Conservation (phyloP, 306 rosid species). For the Oxytropis ochrocephala region DNA sequence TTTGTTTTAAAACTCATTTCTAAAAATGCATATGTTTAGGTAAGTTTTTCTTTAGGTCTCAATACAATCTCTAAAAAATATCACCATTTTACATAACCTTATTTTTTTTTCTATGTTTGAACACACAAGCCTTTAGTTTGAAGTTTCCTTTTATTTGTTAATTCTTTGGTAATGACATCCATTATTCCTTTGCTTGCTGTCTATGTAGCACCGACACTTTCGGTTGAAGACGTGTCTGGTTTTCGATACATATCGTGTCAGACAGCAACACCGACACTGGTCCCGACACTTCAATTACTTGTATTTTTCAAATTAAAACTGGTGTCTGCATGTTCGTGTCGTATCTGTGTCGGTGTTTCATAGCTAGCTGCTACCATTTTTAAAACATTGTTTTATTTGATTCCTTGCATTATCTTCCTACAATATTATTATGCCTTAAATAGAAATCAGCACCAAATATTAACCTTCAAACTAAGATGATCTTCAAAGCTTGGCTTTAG, state of each 20-base stretch:
- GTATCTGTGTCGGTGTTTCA: too few species aligned
- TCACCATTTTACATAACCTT: too few species aligned
- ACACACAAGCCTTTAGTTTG: background rate
- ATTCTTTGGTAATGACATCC: background rate
- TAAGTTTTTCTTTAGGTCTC: background rate
- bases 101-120: background rate
- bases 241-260: too few species aligned
- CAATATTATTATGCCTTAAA: background rate
- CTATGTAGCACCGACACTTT: too few species aligned
- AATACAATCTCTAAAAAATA: too few species aligned
- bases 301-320: too few species aligned
- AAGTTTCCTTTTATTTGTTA: background rate
- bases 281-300: too few species aligned
- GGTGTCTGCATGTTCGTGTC: too few species aligned
- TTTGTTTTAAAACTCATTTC: background rate
- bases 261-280: too few species aligned
- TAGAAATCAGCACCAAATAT: background rate
- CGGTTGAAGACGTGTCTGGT: too few species aligned
- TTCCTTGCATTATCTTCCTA: background rate
- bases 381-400: background rate
- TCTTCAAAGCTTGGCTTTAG: background rate
- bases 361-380: background rate
- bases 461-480: background rate
- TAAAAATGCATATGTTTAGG: background rate
- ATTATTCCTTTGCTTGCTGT: background rate